Conservation (phyloP, 805 yeast genomes). For the Candida nemodendra region DNA sequence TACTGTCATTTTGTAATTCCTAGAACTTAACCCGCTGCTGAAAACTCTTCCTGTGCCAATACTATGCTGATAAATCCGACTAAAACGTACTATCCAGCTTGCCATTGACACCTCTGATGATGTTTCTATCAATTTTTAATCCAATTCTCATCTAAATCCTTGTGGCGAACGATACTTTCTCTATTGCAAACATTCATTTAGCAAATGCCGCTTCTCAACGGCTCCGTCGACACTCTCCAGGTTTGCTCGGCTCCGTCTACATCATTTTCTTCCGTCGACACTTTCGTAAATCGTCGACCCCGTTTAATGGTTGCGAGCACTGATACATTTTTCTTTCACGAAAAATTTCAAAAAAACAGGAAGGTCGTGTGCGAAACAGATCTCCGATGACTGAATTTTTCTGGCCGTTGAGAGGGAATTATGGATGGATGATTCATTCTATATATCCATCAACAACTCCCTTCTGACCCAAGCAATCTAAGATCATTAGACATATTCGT, state of each 20-base stretch:
- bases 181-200: no score
- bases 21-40: not conserved
- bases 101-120: no score
- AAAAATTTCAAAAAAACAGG: not conserved
- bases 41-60: not conserved
- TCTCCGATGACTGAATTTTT: not conserved
- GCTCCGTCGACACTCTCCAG: not conserved
- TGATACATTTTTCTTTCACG: not conserved
- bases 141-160: no score
- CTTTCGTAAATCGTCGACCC: not conserved
- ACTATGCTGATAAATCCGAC: not conserved
- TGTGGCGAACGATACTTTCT: no score
- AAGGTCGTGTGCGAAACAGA: not conserved
- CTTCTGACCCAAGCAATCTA: no score
- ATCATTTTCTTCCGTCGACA: not conserved
- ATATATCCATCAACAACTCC: no score
- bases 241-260: not conserved
- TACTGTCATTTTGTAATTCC: slow-evolving; percentile 19
- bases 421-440: not conserved
- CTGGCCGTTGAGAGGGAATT: not conserved
- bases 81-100: no score
- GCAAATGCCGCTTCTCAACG: not conserved
- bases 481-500: no score
- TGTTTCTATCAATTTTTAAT: no score
- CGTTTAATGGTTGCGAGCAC: not conserved